Base-by-base conservation (phyloP, 371 early-diverging fungal genomes). In the Gilbertella persicaria region DNA sequence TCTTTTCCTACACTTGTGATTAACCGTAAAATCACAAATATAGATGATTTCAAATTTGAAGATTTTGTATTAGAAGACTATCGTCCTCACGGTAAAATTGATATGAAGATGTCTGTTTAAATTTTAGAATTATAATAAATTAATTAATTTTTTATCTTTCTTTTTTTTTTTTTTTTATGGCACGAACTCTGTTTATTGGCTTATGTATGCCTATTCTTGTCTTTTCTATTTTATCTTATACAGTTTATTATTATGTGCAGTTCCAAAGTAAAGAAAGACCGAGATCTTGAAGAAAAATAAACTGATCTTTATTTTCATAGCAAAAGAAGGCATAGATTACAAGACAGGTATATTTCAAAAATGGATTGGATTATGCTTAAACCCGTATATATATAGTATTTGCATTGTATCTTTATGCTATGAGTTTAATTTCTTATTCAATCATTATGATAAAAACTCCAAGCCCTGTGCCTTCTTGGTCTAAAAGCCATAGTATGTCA, bases 31-130 rank as follows among this genome's bases (percentile, higher is more conserved):
- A 62, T 94, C 12, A 66, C 62, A 5, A 75, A 66, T 51, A 86
- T 99, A 53, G 96, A 97, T 53, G 92, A 90, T 45, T 95, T 99
- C 62, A 77, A 71, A 26, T 76, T 78, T 49, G 95, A 93, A 23
- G 94, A 96, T 68, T 85, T 99, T 49, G 84, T 86, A 10, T 45
- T 99, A 14, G 88, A 84, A 21, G 92, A 88, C 24, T 99, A 99
- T 69, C 62, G 77, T 6, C 98, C 98, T 20, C 89, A 98, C 64
- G 79, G 82, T 26, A 94, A 93, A 69, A 86, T 99, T 39, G 87
- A 85, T 36, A 99, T 99, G 99, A 79, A 88, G 19, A 99, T 99
- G 99, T 85, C 94, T 10, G 94, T 93, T 0, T 94, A 83, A 71
- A 50, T 8, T 20, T 26, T 17, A 45, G 29, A 21, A 7, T 7